phyloP scores from a whole-genome alignment of 306 rosid species.

The Corylus heterophylla region DNA sequence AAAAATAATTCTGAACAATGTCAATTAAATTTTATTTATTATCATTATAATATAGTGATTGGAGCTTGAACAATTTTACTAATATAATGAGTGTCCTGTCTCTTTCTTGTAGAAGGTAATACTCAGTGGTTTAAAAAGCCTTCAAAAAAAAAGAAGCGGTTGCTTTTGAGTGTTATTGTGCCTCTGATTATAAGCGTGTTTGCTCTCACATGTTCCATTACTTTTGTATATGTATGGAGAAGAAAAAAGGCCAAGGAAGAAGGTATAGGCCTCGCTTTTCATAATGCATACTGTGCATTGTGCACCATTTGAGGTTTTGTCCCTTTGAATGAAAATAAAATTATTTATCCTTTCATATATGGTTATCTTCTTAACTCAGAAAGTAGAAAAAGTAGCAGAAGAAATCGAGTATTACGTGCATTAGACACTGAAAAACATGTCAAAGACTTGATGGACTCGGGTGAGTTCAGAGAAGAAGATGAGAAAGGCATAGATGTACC shows the following conservation, averaged over 20 bases:
- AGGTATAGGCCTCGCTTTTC: slow-evolving; percentile 11
- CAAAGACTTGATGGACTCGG: slow-evolving; percentile 29
- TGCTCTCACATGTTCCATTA: slow-evolving; percentile 11
- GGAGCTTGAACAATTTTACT: not conserved
- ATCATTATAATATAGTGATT: no score
- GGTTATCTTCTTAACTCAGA: no score
- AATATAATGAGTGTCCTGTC: not conserved
- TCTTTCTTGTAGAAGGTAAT: not conserved
- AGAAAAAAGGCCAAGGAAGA: slow-evolving; percentile 10
- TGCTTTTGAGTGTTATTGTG: not conserved
- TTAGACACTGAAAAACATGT: slow-evolving; percentile 26
- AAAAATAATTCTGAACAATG: no score
- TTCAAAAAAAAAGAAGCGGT: not conserved
- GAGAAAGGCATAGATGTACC: slow-evolving; percentile 41
- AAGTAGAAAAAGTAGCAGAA: not conserved
- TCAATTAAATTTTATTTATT: no score
- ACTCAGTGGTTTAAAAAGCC: not conserved
- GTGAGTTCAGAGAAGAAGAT: slow-evolving; percentile 32
- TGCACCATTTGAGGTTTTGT: not conserved
- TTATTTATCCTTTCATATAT: not conserved
- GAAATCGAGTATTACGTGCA: slow-evolving; percentile 1
- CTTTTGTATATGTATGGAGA: not conserved
- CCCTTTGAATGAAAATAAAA: not conserved
- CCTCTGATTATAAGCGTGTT: not conserved
- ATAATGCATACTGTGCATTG: not conserved